A percentile compares a stretch with the other conserved stretches of the same genome.
phyloP scores from a whole-genome alignment of 345 rosid genomes.

The Streptanthus diversifolius region DNA sequence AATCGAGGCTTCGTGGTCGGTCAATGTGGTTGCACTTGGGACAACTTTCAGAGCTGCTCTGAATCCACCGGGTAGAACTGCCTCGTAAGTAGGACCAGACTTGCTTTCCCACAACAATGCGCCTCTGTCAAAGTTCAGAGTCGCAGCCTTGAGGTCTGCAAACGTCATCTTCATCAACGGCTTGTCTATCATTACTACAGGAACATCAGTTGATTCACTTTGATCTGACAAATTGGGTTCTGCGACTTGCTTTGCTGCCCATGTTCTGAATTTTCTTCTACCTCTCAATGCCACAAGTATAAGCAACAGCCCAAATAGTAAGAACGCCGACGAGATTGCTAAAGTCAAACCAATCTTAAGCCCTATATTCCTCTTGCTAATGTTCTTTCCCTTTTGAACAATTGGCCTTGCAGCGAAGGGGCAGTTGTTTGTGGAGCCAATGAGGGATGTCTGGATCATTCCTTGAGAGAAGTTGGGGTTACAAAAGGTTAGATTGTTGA shows the following conservation, averaged over 20 bases:
- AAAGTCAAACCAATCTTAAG: conserved; percentile 63
- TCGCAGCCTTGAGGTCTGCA: conserved; percentile 81
- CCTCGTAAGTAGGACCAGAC: conserved; percentile 68
- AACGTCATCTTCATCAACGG: conserved; percentile 76
- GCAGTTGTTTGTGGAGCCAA: conserved; percentile 63
- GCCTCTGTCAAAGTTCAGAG: conserved; percentile 72
- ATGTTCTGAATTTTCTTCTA: conserved; percentile 56
- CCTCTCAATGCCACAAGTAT: conserved; percentile 57
- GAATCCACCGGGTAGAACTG: conserved; percentile 70
- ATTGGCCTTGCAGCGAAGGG: conserved; percentile 78
- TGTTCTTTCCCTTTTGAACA: conserved; percentile 40
- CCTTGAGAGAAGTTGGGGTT: conserved; percentile 45
- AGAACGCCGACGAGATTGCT: conserved; percentile 60
- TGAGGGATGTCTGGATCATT: conserved; percentile 50
- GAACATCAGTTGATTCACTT: conserved; percentile 66
- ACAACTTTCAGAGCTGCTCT: conserved; percentile 85
- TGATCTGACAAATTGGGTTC: conserved; percentile 66
- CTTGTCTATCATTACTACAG: conserved; percentile 79
- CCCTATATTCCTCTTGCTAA: conserved; percentile 42
- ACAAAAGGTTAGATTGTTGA: conserved; percentile 81
- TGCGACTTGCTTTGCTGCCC: conserved; percentile 69
- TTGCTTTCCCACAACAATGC: conserved; percentile 79
- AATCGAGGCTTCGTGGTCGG: conserved; percentile 67
- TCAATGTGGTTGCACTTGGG: conserved; percentile 68
- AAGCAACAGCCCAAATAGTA: conserved; percentile 55